Base-by-base conservation (phyloP, 495 filamentous ascomycete genomes). In the Talaromyces ruber region DNA sequence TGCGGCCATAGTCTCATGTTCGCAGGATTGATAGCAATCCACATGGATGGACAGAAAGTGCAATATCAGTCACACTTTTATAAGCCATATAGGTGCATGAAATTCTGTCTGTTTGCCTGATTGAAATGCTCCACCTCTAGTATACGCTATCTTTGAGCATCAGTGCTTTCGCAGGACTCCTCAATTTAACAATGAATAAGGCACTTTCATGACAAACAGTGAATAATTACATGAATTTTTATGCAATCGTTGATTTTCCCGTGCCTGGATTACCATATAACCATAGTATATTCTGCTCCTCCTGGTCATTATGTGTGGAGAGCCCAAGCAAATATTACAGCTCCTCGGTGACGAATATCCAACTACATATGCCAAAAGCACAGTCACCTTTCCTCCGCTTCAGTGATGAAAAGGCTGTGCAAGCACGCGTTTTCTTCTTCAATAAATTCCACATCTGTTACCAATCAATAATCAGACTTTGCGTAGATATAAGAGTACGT, bases 181-280 rank as follows among this genome's bases (percentile, higher is more conserved):
- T n/a, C n/a, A n/a, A n/a, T n/a, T n/a, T n/a, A n/a, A n/a, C n/a
- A n/a, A n/a, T n/a, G n/a, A n/a, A n/a, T n/a, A n/a, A n/a, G n/a
- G n/a, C n/a, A n/a, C n/a, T n/a, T n/a, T n/a, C n/a, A n/a, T n/a
- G n/a, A n/a, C n/a, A n/a, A n/a, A n/a, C n/a, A n/a, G n/a, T n/a
- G n/a, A n/a, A n/a, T n/a, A n/a, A n/a, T n/a, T n/a, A n/a, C n/a
- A n/a, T n/a, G n/a, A n/a, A n/a, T n/a, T n/a, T n/a, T n/a, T n/a
- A n/a, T n/a, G 66, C 64, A 28, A 72, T 69, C 1, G 66, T 72
- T 0, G 70, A 69, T 26, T 72, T 69, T 50, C 70, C 70, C 6
- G 63, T 69, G 22, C 66, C 68, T 1, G 70, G 70, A 34, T 69
- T 63, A 18, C 68, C 68, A 24, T 64, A 58, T 4, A 71, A 45